phyloP scores from a whole-genome alignment of 306 rosid species.

The Pterocarpus santalinus region DNA sequence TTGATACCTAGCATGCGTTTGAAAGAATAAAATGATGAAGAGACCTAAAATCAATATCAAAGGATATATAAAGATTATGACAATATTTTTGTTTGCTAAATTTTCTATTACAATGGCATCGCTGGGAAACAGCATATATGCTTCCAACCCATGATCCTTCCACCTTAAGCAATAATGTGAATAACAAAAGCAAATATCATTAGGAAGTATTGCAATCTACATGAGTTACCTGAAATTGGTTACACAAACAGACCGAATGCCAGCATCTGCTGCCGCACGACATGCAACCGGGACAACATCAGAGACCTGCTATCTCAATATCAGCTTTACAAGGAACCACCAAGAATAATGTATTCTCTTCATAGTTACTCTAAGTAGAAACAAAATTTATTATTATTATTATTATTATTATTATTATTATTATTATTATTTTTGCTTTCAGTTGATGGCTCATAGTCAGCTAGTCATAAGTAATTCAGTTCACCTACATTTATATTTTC shows the following conservation, averaged over 20 bases:
- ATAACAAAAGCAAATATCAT: slow-evolving; percentile 10
- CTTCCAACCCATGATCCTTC: not conserved
- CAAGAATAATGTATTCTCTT: slow-evolving; percentile 4
- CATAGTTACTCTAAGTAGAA: slow-evolving; percentile 29
- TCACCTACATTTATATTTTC: slow-evolving; percentile 11
- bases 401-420: too few species aligned
- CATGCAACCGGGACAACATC: slow-evolving; percentile 99
- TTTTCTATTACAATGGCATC: not conserved
- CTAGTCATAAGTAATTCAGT: not conserved
- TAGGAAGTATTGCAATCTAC: not conserved
- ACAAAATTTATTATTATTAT: slow-evolving; percentile 23
- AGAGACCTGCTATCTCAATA: slow-evolving; percentile 67
- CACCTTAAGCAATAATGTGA: not conserved
- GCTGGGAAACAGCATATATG: slow-evolving; percentile 1
- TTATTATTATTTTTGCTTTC: slow-evolving; percentile 8
- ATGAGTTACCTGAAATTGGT: slow-evolving; percentile 85
- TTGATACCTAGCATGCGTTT: slow-evolving; percentile 16
- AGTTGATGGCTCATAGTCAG: not conserved
- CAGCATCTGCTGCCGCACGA: slow-evolving; percentile 98
- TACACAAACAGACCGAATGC: slow-evolving; percentile 95
- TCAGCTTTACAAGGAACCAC: slow-evolving; percentile 40
- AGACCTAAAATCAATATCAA: slow-evolving; percentile 11
- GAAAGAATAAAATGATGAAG: slow-evolving; percentile 2
- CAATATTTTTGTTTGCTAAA: not conserved
- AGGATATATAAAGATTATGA: not conserved